phyloP scores from a whole-genome alignment of 2,329 filamentous ascomycete species.

The Botrytis porri region DNA sequence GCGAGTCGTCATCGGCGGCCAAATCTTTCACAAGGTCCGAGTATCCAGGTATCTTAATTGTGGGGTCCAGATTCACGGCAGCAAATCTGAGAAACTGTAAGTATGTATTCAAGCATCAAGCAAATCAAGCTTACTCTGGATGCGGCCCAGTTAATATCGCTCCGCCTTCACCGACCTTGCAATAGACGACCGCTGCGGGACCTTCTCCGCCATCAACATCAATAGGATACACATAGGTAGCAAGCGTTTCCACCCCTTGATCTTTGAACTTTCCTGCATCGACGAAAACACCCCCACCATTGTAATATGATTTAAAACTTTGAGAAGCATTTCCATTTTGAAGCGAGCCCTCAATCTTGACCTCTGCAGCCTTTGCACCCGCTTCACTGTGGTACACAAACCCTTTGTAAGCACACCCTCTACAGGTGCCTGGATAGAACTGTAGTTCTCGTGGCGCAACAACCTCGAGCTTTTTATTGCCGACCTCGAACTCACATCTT shows the following conservation, averaged over 20 bases:
- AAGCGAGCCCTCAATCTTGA: constrained; percentile 63
- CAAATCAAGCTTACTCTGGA: constrained; percentile 66
- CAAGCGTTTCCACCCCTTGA: constrained; percentile 74
- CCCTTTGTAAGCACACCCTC: constrained; percentile 81
- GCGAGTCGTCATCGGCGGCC: constrained; percentile 63
- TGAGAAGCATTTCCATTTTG: constrained; percentile 52
- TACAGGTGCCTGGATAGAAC: constrained; percentile 84
- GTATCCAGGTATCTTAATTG: constrained; percentile 67
- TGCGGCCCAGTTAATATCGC: constrained; percentile 83
- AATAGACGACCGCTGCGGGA: constrained; percentile 77
- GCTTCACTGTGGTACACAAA: constrained; percentile 88
- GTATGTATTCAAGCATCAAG: neutral
- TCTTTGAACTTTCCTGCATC: constrained; percentile 62
- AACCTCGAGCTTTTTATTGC: constrained; percentile 77
- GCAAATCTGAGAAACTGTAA: constrained; percentile 64
- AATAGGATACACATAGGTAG: constrained; percentile 71
- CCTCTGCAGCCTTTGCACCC: constrained; percentile 69
- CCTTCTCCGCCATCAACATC: constrained; percentile 76
- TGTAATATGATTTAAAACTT: constrained; percentile 78
- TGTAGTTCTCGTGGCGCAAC: constrained; percentile 78
- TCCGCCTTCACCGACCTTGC: constrained; percentile 75
- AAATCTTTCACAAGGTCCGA: constrained; percentile 66
- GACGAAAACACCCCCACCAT: constrained; percentile 91
- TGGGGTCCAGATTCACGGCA: constrained; percentile 68
- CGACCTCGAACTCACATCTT: constrained; percentile 88